Conservation (phyloP, 2,329 filamentous ascomycete species). For the Nothophoma quercina region DNA sequence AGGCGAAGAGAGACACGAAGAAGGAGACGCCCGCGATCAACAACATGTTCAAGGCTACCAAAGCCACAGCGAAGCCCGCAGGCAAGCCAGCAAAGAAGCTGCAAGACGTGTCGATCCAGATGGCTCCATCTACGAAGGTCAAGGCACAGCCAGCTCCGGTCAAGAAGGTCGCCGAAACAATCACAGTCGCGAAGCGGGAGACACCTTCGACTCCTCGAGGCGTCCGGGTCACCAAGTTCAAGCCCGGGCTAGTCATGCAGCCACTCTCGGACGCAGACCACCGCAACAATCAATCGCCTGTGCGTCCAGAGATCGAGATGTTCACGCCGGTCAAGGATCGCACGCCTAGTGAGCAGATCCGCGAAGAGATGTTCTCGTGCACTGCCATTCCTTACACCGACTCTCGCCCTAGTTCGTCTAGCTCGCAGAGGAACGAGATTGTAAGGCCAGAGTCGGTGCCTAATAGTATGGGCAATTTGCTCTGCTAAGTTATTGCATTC, state of each 20-base stretch:
- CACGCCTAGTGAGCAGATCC: slow-evolving; percentile 38
- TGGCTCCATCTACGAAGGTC: background rate
- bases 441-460: slow-evolving; percentile 34
- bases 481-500: slow-evolving; percentile 35
- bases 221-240: slow-evolving; percentile 34
- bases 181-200: slow-evolving; percentile 19
- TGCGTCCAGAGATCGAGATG: slow-evolving; percentile 37
- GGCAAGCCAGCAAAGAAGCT: slow-evolving; percentile 22
- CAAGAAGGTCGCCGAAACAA: slow-evolving; percentile 24
- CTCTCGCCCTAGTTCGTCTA: slow-evolving; percentile 37
- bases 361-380: slow-evolving; percentile 28
- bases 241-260: slow-evolving; percentile 31
- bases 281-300: slow-evolving; percentile 44
- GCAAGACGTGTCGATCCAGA: background rate
- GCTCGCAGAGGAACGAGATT: slow-evolving; percentile 35
- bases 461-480: slow-evolving; percentile 29
- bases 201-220: slow-evolving; percentile 31
- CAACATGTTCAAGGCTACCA: slow-evolving; percentile 40
- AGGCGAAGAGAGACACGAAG: slow-evolving; percentile 36
- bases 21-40: slow-evolving; percentile 37
- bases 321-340: slow-evolving; percentile 42
- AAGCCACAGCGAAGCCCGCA: slow-evolving; percentile 27
- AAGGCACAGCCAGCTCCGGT: slow-evolving; percentile 13
- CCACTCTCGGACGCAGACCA: slow-evolving; percentile 38
- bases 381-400: slow-evolving; percentile 22